Conservation (phyloP, 768 basidiomycete genomes). For the Trametes cingulata region DNA sequence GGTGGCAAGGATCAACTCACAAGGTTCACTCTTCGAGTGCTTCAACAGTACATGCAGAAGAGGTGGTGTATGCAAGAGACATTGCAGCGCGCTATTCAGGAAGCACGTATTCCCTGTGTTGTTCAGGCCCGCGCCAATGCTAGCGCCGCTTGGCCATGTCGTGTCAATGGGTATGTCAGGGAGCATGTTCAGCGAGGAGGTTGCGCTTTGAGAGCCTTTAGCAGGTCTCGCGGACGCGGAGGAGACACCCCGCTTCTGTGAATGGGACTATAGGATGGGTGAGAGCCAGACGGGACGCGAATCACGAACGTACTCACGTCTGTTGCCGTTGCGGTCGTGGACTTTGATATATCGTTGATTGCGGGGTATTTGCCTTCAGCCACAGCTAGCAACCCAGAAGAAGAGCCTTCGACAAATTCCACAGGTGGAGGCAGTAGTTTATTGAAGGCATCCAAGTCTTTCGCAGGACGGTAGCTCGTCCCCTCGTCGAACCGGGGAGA, state of each 20-base stretch:
- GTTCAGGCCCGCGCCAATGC: constrained; percentile 63
- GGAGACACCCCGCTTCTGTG: constrained; percentile 7
- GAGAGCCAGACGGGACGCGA: neutral
- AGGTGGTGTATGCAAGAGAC: constrained; percentile 89
- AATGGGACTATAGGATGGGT: neutral
- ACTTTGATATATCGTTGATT: constrained; percentile 65
- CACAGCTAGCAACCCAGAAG: constrained; percentile 69
- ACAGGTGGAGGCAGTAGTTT: constrained; percentile 77
- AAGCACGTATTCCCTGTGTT: constrained; percentile 97
- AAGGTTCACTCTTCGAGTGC: constrained; percentile 53
- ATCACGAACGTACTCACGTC: neutral
- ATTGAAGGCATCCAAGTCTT: constrained; percentile 75
- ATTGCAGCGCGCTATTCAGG: constrained; percentile 92
- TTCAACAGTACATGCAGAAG: constrained; percentile 61
- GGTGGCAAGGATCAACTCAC: constrained; percentile 44
- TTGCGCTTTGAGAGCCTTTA: constrained; percentile 19
- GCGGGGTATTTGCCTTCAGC: constrained; percentile 79
- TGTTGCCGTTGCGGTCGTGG: neutral
- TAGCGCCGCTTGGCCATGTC: constrained; percentile 56
- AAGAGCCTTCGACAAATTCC: constrained; percentile 84
- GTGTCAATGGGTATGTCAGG: constrained; percentile 58
- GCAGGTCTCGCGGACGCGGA: constrained; percentile 32
- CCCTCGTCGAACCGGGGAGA: constrained; percentile 53
- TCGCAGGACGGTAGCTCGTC: constrained; percentile 61
- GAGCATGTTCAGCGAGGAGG: constrained; percentile 42